A percentile compares a stretch with the other conserved stretches of the same genome.
These are phyloP conservation scores for Coemansia sp. DNA, from an alignment of 192 early-diverging fungal genomes.

Conservation along the genomic window DNA sequence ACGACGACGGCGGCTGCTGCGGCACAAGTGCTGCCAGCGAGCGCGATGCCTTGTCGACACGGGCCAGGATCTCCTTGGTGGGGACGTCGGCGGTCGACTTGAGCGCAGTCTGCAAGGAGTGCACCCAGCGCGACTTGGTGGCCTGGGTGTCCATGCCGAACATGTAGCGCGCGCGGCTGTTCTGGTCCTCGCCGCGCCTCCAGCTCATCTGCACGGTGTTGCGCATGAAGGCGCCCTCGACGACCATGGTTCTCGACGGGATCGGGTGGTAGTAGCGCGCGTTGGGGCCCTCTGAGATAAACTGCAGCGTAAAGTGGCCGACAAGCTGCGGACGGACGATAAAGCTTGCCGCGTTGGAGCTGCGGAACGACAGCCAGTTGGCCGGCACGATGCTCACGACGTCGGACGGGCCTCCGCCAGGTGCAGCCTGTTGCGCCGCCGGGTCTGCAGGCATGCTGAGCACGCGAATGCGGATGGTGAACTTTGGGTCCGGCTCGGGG, in stretches of 20 bases:
- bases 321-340: constrained; percentile 43
- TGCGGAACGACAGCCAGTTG: constrained; percentile 30
- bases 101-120: constrained; percentile 30
- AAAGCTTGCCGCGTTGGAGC: constrained; percentile 30
- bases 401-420: constrained; percentile 1
- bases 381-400: constrained; percentile 32
- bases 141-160: constrained; percentile 50
- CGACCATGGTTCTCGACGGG: constrained; percentile 43
- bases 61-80: constrained; percentile 16
- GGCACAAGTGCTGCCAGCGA: constrained; percentile 26
- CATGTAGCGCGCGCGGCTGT: constrained; percentile 42
- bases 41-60: constrained; percentile 35
- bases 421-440: neutral
- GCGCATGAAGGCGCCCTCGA: constrained; percentile 56
- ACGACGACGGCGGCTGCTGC: neutral
- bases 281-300: constrained; percentile 41
- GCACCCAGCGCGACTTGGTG: constrained; percentile 41
- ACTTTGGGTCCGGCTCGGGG: constrained; percentile 35
- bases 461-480: constrained; percentile 38
- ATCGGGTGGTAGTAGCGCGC: constrained; percentile 54
- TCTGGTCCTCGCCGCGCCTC: constrained; percentile 23
- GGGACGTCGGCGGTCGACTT: constrained; percentile 16
- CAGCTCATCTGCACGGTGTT: constrained; percentile 51
- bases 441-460: constrained; percentile 23
- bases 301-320: constrained; percentile 51